Conservation (phyloP, 73 alveolate species). For the Paramecium tetraurelia region DNA sequence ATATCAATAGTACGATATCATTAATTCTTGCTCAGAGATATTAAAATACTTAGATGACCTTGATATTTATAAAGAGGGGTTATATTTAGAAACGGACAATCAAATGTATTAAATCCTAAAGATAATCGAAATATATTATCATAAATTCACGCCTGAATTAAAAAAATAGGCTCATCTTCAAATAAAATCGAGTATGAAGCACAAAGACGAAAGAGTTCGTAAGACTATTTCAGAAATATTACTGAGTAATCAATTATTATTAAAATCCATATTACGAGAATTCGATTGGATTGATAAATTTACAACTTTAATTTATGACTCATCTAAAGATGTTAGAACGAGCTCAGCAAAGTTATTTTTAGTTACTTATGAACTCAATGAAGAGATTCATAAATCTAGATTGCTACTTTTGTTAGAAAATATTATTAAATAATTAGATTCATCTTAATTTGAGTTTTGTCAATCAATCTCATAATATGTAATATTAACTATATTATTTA, state of each 20-base stretch:
- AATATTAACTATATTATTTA: background rate
- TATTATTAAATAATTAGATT: background rate
- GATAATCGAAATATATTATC: background rate
- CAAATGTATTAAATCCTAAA: conserved; percentile 1
- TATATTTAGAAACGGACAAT: background rate
- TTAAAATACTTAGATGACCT: conserved; percentile 8
- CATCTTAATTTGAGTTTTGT: background rate
- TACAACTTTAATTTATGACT: background rate
- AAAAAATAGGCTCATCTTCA: background rate
- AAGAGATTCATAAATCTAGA: background rate
- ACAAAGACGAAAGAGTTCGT: conserved; percentile 17
- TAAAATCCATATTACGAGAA: background rate
- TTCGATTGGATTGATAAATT: conserved; percentile 39
- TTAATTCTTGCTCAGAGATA: background rate
- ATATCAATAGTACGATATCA: background rate
- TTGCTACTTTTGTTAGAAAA: background rate
- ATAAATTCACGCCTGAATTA: background rate
- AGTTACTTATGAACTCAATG: background rate
- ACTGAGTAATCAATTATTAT: background rate
- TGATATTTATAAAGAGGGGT: background rate
- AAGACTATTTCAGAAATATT: background rate
- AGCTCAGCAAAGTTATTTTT: background rate
- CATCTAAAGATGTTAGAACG: background rate
- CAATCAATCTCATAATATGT: background rate
- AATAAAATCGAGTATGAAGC: conserved; percentile 1